A percentile compares a stretch with the other conserved stretches of the same genome.
These are phyloP conservation scores for Yamadazyma pseudoaaseri DNA, from an alignment of 1,139 yeast species.

Conservation along the genomic window DNA sequence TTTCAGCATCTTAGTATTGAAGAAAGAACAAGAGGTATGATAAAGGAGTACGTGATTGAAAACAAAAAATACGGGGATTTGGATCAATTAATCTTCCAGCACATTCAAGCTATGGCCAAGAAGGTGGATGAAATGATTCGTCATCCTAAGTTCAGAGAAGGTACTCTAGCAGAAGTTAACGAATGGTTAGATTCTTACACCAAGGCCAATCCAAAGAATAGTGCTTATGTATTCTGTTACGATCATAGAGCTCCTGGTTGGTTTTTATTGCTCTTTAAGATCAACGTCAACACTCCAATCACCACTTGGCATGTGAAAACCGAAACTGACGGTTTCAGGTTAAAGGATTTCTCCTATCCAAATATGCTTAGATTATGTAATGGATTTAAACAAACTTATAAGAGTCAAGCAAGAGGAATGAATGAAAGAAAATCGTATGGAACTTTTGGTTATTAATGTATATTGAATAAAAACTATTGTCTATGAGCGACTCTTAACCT, in stretches of 20 bases:
- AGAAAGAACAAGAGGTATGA: conserved; percentile 60
- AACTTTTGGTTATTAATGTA: conserved; percentile 26
- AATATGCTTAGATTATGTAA: conserved; percentile 86
- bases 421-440: conserved; percentile 24
- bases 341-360: conserved; percentile 79
- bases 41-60: conserved; percentile 68
- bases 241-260: conserved; percentile 93
- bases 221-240: conserved; percentile 88
- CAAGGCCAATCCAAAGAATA: conserved; percentile 85
- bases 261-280: conserved; percentile 81
- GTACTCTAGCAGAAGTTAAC: conserved; percentile 75
- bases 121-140: conserved; percentile 82
- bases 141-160: conserved; percentile 86
- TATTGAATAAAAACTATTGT: conserved; percentile 6
- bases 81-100: conserved; percentile 90
- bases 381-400: conserved; percentile 76
- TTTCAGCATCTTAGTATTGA: conserved; percentile 89
- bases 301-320: conserved; percentile 90
- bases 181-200: conserved; percentile 90
- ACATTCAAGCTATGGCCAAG: conserved; percentile 80
- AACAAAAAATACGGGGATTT: conserved; percentile 73
- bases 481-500: conserved; percentile 40
- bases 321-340: conserved; percentile 79
- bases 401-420: conserved; percentile 32
- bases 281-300: conserved; percentile 66